These are phyloP conservation scores for Magnaporthales sp. DNA, from an alignment of 2,329 filamentous ascomycete genomes.

Conservation along the genomic window DNA sequence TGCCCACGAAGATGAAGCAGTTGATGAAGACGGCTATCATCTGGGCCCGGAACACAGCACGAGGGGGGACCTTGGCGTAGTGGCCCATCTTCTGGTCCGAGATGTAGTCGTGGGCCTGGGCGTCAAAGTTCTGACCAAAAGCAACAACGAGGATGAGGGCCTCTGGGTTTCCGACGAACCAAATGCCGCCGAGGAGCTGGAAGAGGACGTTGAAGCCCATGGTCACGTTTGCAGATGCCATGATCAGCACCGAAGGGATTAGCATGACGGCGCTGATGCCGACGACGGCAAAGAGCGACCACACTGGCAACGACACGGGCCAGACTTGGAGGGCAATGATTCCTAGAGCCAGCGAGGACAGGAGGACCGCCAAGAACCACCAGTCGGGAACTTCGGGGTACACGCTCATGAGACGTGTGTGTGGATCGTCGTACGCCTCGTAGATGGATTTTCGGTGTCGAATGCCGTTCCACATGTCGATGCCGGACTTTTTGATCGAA, in stretches of 20 bases:
- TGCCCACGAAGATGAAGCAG: conserved; percentile 7
- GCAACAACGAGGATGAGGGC: conserved; percentile 22
- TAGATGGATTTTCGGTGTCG: conserved; percentile 30
- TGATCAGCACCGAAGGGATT: conserved; percentile 31
- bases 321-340: conserved; percentile 21
- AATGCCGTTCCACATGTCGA: conserved; percentile 28
- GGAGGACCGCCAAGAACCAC: conserved; percentile 35
- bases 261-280: conserved; percentile 29
- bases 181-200: conserved; percentile 30
- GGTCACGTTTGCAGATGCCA: conserved; percentile 32
- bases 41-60: conserved; percentile 9
- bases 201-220: conserved; percentile 29
- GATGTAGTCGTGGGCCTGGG: conserved; percentile 7
- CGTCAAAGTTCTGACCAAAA: conserved; percentile 5
- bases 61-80: conserved; percentile 9
- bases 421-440: conserved; percentile 31
- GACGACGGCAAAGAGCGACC: conserved; percentile 20
- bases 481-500: conserved; percentile 27
- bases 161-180: conserved; percentile 16
- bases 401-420: conserved; percentile 31
- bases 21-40: conserved; percentile 7
- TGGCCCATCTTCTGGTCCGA: conserved; percentile 9
- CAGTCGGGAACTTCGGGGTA: conserved; percentile 40
- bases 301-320: conserved; percentile 18
- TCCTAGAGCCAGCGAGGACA: conserved; percentile 17